phyloP scores from a whole-genome alignment of 192 early-diverging fungal genomes.

The Linnemannia elongata region DNA sequence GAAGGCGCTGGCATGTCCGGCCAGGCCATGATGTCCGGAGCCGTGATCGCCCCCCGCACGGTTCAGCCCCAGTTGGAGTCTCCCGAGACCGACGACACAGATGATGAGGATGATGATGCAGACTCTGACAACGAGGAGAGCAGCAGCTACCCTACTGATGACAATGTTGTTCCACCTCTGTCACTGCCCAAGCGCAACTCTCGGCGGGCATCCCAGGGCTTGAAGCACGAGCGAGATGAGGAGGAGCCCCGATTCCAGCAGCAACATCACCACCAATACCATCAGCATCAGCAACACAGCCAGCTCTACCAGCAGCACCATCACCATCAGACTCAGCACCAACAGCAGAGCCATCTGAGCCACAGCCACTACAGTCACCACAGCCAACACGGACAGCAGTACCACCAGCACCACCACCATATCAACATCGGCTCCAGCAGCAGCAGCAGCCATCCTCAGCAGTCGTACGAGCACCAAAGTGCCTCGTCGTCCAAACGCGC shows the following conservation, averaged over 20 bases:
- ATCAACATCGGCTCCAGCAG: neutral
- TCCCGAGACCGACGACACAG: conserved; percentile 19
- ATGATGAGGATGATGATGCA: conserved; percentile 43
- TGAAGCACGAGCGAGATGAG: conserved; percentile 24
- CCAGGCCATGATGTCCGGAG: conserved; percentile 15
- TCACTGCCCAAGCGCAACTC: conserved; percentile 19
- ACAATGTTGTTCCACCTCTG: conserved; percentile 27
- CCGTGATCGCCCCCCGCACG: conserved; percentile 11
- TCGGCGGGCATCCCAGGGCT: conserved; percentile 14
- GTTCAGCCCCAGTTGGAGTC: conserved; percentile 20
- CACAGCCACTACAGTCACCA: conserved; percentile 1
- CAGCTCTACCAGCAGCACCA: conserved; percentile 8
- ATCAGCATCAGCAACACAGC: conserved; percentile 13
- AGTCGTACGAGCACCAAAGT: conserved; percentile 2
- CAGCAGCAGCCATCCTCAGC: neutral
- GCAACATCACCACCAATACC: conserved; percentile 6
- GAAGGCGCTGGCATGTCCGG: conserved; percentile 27
- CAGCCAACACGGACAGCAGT: conserved; percentile 1
- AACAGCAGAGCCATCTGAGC: conserved; percentile 1
- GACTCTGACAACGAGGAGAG: conserved; percentile 20
- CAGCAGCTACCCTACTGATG: conserved; percentile 17
- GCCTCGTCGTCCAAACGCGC: conserved; percentile 15
- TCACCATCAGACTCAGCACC: conserved; percentile 1
- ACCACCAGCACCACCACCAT: neutral
- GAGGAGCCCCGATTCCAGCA: neutral